These are phyloP conservation scores for Mycena pura DNA, from an alignment of 768 basidiomycete genomes.

Conservation along the genomic window DNA sequence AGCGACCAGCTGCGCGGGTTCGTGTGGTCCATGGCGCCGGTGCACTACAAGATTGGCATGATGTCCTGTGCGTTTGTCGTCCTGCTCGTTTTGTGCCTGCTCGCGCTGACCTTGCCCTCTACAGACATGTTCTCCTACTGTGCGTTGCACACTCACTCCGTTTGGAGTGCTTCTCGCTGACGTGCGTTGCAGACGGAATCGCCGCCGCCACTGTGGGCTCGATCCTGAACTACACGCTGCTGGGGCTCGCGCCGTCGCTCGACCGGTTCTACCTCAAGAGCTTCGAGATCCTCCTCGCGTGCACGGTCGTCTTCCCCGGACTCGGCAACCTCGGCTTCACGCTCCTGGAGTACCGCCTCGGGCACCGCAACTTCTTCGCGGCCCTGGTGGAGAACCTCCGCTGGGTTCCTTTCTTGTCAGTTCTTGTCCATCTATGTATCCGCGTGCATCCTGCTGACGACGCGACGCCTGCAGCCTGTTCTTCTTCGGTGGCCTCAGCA, in stretches of 20 bases:
- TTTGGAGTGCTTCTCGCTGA: neutral
- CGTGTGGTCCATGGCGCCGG: conserved; percentile 76
- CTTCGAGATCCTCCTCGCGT: conserved; percentile 83
- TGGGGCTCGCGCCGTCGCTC: conserved; percentile 71
- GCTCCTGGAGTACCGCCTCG: conserved; percentile 78
- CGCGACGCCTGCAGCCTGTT: conserved; percentile 54
- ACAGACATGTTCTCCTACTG: conserved; percentile 22
- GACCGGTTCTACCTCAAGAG: conserved; percentile 81
- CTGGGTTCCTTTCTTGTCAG: conserved; percentile 79
- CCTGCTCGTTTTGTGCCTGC: neutral
- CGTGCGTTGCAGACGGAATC: conserved; percentile 57
- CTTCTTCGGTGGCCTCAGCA: conserved; percentile 79
- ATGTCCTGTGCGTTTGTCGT: conserved; percentile 65
- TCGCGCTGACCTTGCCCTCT: conserved; percentile 40
- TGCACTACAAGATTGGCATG: conserved; percentile 86
- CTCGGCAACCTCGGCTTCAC: conserved; percentile 78
- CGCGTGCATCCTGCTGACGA: neutral
- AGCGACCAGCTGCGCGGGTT: conserved; percentile 75
- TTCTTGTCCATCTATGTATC: conserved; percentile 1
- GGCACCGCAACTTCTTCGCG: conserved; percentile 56
- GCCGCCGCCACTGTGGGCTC: conserved; percentile 71
- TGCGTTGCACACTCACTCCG: conserved; percentile 5
- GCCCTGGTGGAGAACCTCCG: conserved; percentile 63
- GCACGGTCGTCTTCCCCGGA: conserved; percentile 79
- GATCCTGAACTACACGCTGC: conserved; percentile 75